Evolutionary conservation across 2,329 filamentous ascomycete species (phyloP), one percentile per base, ranked within the genome.

Genomic region (Zelopaecilomyces penicillatus): DNA sequence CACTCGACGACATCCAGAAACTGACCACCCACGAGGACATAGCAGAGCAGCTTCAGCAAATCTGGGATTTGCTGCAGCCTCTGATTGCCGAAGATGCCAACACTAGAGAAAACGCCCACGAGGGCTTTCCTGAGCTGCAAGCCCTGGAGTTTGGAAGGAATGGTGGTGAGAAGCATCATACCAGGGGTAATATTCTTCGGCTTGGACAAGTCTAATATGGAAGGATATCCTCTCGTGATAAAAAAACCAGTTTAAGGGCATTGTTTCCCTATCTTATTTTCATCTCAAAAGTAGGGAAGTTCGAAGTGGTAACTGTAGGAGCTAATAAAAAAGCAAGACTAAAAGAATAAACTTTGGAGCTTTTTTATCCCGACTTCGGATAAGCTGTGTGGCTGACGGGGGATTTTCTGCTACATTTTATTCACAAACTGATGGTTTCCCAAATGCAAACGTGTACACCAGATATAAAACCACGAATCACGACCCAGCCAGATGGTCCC

Each of bases 51-150:
- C 43, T 60, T 1, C 46, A 41, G 19, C 52, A 59, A 44, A 45
- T 64, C 1, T 52, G 51, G 44, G 45, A 27, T 6, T 27, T 64
- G 50, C 37, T 65, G n/a, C 39, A 50, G 27, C 50, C 50, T 3
- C 43, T 61, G 27, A 46, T 57, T 4, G 40, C 29, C 4, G 27
- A 41, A 4, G 35, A n/a, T 6, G 30, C 27, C 8, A 46, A 43
- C 8, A 36, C 32, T 12, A 9, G 8, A 34, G 32, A 12, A 12
- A 30, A 12, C n/a, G 39, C 30, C 1, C 28, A 37, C 3, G 38
- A 28, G 5, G 26, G 38, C 3, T 54, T 48, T 35, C 43, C 55
- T 6, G 34, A 44, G 4, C 38, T 60, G 37, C 32, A 40, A 10
- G 52, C 52, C 4, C 34, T 61, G 5, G 43, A 43, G 10, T 60